Evolutionary conservation across 306 rosid genomes (phyloP).

Genomic region (Styphnolobium japonicum): DNA sequence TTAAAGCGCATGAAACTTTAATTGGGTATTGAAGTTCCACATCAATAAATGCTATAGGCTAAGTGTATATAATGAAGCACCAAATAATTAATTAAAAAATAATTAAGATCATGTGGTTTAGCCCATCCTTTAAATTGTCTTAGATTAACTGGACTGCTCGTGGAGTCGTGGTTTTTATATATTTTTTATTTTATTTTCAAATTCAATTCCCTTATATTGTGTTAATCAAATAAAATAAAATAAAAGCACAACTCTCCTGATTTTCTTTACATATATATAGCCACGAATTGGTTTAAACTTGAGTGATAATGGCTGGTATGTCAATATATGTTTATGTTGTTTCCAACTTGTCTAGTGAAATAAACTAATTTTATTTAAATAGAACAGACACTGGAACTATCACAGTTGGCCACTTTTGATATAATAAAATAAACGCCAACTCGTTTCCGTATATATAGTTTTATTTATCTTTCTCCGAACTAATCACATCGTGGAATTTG

Average conservation of each 20-base stretch:
- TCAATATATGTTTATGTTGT: too few species aligned
- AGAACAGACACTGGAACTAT: too few species aligned
- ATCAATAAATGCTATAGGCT: neutral
- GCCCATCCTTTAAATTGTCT: too few species aligned
- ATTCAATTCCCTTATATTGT: neutral
- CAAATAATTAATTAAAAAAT: neutral
- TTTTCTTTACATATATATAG: too few species aligned
- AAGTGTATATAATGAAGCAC: neutral
- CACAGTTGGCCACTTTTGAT: neutral
- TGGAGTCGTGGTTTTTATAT: neutral
- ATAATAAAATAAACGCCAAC: neutral
- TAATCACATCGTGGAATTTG: neutral
- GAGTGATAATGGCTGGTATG: neutral
- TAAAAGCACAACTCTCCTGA: too few species aligned
- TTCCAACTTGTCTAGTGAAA: neutral
- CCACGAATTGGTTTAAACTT: neutral
- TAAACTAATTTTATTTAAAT: too few species aligned
- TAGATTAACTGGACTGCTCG: neutral
- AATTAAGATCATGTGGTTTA: neutral
- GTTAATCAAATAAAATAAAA: too few species aligned
- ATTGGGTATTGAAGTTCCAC: too few species aligned
- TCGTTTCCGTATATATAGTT: neutral
- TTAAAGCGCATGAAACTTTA: neutral
- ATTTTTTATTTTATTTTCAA: neutral
- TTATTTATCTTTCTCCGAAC: neutral